Conservation (phyloP, 2,329 filamentous ascomycete genomes). For the Calonectria ilicicola region DNA sequence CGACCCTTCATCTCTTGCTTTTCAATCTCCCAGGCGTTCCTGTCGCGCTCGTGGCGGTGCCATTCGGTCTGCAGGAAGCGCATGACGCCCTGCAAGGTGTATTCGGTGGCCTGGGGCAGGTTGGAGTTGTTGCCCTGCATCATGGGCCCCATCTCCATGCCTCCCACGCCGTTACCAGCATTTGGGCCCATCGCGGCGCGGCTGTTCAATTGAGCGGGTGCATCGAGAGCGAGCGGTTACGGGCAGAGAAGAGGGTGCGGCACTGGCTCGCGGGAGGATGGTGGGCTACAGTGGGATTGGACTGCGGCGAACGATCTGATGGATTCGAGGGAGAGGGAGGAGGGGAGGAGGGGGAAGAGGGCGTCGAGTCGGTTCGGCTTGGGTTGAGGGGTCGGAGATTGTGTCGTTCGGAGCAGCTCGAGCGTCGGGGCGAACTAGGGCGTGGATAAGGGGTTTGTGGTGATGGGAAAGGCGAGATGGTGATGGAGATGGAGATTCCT, state of each 20-base stretch:
- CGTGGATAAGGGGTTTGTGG: not conserved
- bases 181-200: slow-evolving; percentile 57
- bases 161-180: slow-evolving; percentile 59
- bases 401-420: not conserved
- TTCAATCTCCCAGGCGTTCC: slow-evolving; percentile 99
- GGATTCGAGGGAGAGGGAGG: not conserved
- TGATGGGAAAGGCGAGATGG: slow-evolving; percentile 4
- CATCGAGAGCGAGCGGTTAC: slow-evolving; percentile 50
- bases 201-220: slow-evolving; percentile 49
- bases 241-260: slow-evolving; percentile 35
- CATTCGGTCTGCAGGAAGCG: slow-evolving; percentile 99
- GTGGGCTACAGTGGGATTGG: slow-evolving; percentile 24
- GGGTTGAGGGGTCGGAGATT: not conserved
- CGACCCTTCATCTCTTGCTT: slow-evolving; percentile 98
- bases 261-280: slow-evolving; percentile 35
- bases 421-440: not conserved
- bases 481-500: slow-evolving; percentile 25
- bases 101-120: slow-evolving; percentile 70
- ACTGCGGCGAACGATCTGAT: slow-evolving; percentile 23
- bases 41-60: slow-evolving; percentile 97
- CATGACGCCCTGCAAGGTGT: slow-evolving; percentile 86
- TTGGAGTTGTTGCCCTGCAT: slow-evolving; percentile 60
- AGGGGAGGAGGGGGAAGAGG: not conserved
- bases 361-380: not conserved
- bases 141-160: slow-evolving; percentile 58